These are phyloP conservation scores for Cryptococcus sp. DNA, from an alignment of 1,284 basidiomycete genomes.

Conservation along the genomic window DNA sequence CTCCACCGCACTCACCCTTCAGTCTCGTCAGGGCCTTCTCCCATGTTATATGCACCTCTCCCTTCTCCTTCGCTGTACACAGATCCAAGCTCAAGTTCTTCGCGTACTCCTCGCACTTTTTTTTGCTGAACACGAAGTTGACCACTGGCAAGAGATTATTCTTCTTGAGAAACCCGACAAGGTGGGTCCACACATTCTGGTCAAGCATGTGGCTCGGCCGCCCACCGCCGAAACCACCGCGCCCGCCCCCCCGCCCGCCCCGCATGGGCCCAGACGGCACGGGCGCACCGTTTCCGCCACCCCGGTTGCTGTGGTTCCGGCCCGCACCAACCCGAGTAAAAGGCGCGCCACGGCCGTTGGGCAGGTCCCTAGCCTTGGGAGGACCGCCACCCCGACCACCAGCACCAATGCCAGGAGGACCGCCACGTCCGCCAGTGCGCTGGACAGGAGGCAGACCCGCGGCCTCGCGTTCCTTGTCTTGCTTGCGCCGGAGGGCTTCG, in stretches of 20 bases:
- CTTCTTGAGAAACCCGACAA: constrained; percentile 83
- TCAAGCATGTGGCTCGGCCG: constrained; percentile 69
- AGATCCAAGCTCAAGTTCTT: constrained; percentile 84
- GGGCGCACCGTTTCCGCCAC: constrained; percentile 42
- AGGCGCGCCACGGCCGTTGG: constrained; percentile 43
- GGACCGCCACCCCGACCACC: constrained; percentile 70
- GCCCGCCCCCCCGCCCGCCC: constrained; percentile 55
- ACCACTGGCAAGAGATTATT: constrained; percentile 86
- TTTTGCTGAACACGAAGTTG: constrained; percentile 96
- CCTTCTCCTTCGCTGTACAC: constrained; percentile 82
- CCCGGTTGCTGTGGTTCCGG: constrained; percentile 42
- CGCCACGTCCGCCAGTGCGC: constrained; percentile 73
- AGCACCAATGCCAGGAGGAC: constrained; percentile 72
- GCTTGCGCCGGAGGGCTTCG: constrained; percentile 84
- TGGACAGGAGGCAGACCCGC: constrained; percentile 81
- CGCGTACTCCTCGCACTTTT: constrained; percentile 94
- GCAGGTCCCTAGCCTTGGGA: constrained; percentile 39
- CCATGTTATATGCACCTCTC: constrained; percentile 91
- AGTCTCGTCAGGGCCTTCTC: constrained; percentile 87
- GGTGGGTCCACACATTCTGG: constrained; percentile 90
- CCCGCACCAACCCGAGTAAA: constrained; percentile 41
- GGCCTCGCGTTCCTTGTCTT: constrained; percentile 95
- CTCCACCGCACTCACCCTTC: constrained; percentile 61
- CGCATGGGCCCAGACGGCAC: constrained; percentile 13
- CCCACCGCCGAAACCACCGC: constrained; percentile 48